Evolutionary conservation across 1,284 basidiomycete species (phyloP), one percentile per base, ranked within the genome.

Genomic region (Boletellus dicymbophilus): DNA sequence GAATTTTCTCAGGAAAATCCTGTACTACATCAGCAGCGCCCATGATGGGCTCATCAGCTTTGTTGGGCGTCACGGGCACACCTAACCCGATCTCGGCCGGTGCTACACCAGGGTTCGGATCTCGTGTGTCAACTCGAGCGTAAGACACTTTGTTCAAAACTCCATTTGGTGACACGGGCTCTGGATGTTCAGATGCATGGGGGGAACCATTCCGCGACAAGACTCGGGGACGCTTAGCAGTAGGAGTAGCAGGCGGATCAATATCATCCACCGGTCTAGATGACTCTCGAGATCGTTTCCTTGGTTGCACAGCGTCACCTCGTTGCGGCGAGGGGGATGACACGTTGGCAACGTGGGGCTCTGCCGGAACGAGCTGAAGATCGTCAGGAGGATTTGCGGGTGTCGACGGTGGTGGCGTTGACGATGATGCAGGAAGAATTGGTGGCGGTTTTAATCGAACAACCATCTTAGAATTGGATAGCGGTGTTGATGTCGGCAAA

Each of bases 401-500:
- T 25, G 36, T 48, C 28, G 54, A 51, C 27, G 52, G 54, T 28
- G 48, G 65, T 45, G 55, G 56, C 39, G 48, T 54, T 21, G 59
- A 55, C 23, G 53, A 66, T 37, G 44, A 46, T 26, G 37, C 44
- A 8, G 63, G 67, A 1, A 57, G n/a, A 39, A 70, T 69, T 9
- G 57, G 59, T 16, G 54, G 48, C 25, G 65, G 68, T 45, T 67
- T 69, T 20, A 56, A 47, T 11, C 60, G 65, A 42, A 55, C 20
- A 28, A 54, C 33, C 7, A 48, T 39, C 26, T 42, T 40, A 22
- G 53, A 39, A 39, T 52, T 43, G 25, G 58, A 48, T 16, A 62
- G 53, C 26, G 65, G 65, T 21, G 65, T 67, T 13, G 65, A 67
- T 22, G 68, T 67, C 33, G 56, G 48, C 18, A 67, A 42, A 44